Evolutionary conservation across 768 basidiomycete genomes (phyloP), one percentile per base, ranked within the genome.

Genomic region (Asterophora parasitica): DNA sequence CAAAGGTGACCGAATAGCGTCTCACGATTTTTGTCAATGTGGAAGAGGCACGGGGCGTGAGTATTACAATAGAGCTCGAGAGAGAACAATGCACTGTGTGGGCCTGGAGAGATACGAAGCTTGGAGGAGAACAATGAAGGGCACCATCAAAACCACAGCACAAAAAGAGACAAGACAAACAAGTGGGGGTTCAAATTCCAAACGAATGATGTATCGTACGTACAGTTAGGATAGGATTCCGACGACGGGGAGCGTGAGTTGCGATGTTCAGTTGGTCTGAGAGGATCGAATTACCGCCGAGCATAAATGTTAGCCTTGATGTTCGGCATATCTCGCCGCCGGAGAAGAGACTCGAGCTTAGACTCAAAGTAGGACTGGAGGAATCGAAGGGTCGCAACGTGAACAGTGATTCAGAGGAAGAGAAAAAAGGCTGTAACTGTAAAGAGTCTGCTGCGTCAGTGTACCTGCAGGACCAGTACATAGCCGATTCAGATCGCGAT

Each of bases 1-100:
- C 41, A 39, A 38, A 40, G 20, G 12, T 3, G 44, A 12, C 42
- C 46, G 47, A 48, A 52, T 48, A 52, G 28, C 31, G n/a, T 13
- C 10, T 5, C 28, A 30, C 6, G 10, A 5, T 10, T 30, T 30
- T n/a, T n/a, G n/a, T n/a, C n/a, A n/a, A n/a, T n/a, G n/a, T n/a
- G n/a, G n/a, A n/a, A n/a, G n/a, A n/a, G n/a, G n/a, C n/a, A n/a
- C n/a, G n/a, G n/a, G n/a, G n/a, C n/a, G n/a, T n/a, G n/a, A n/a
- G n/a, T n/a, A n/a, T n/a, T n/a, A 23, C 3, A 23, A 23, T 23
- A 23, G 23, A 23, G 6, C 23, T 3, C 3, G 23, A 6, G 6
- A 3, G 23, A 23, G 23, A 23, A 23, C 23, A 23, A 23, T 23
- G 23, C 23, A 23, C 3, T 23, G 23, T 6, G 6, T 34, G 42